phyloP scores from a whole-genome alignment of 2,329 filamentous ascomycete species.

The Erysiphe pulchra region DNA sequence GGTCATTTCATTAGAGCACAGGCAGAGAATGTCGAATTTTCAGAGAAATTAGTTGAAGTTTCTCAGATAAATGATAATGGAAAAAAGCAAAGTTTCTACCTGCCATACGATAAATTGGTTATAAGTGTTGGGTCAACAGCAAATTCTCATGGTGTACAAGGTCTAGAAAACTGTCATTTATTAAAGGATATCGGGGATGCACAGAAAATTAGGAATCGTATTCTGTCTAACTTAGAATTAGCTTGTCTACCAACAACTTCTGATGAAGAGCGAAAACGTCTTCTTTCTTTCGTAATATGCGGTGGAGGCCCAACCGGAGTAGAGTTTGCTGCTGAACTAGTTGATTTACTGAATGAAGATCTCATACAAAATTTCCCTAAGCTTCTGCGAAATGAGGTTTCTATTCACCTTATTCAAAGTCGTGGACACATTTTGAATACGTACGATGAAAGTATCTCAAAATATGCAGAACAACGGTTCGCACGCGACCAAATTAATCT shows the following conservation, averaged over 20 bases:
- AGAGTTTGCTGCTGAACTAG: conserved; percentile 90
- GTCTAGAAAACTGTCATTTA: conserved; percentile 80
- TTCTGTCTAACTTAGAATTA: conserved; percentile 71
- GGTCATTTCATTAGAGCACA: conserved; percentile 78
- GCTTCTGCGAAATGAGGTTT: conserved; percentile 88
- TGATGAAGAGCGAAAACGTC: conserved; percentile 62
- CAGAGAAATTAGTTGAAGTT: conserved; percentile 70
- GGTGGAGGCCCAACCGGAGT: conserved; percentile 91
- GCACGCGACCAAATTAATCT: conserved; percentile 77
- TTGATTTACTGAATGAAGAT: conserved; percentile 90
- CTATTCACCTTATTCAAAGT: conserved; percentile 89
- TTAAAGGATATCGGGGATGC: conserved; percentile 90
- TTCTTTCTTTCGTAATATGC: conserved; percentile 88
- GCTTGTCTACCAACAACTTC: conserved; percentile 80
- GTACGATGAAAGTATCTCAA: conserved; percentile 82
- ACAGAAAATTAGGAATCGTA: conserved; percentile 61
- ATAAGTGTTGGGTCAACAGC: conserved; percentile 78
- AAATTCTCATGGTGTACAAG: conserved; percentile 88
- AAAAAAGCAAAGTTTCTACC: conserved; percentile 59
- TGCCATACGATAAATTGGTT: conserved; percentile 92
- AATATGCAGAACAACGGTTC: conserved; percentile 78
- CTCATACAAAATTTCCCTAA: conserved; percentile 60
- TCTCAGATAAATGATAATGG: conserved; percentile 46
- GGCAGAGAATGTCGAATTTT: conserved; percentile 79
- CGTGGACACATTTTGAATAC: conserved; percentile 91